A percentile compares a stretch with the other conserved stretches of the same genome.
phyloP scores from a whole-genome alignment of 1,284 basidiomycete genomes.

The Tylopilus orsonianus region DNA sequence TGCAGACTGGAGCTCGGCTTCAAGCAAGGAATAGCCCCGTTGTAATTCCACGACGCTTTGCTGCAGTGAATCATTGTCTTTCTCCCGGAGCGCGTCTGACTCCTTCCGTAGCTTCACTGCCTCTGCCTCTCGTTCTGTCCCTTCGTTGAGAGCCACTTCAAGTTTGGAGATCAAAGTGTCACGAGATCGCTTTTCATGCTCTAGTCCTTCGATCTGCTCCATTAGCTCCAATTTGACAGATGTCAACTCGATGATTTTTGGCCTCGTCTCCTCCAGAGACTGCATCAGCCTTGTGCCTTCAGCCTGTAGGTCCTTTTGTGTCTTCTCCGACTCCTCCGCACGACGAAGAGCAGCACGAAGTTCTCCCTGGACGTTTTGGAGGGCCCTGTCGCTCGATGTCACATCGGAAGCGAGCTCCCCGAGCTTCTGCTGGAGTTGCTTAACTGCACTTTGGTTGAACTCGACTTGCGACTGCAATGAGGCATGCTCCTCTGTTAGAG shows the following conservation, averaged over 20 bases:
- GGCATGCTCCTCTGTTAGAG: conserved; percentile 47
- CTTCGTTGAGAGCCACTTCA: conserved; percentile 55
- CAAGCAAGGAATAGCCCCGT: conserved; percentile 58
- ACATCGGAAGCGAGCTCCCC: conserved; percentile 54
- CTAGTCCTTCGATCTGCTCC: conserved; percentile 58
- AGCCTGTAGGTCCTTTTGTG: conserved; percentile 64
- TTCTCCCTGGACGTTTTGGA: conserved; percentile 62
- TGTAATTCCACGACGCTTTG: conserved; percentile 58
- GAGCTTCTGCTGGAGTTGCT: conserved; percentile 58
- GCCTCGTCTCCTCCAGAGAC: conserved; percentile 80
- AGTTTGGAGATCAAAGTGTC: conserved; percentile 61
- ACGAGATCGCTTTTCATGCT: conserved; percentile 51
- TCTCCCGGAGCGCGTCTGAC: conserved; percentile 44
- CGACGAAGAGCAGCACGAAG: conserved; percentile 59
- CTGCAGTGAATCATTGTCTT: conserved; percentile 48
- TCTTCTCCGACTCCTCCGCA: conserved; percentile 71
- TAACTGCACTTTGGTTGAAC: conserved; percentile 44
- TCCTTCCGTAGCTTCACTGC: conserved; percentile 45
- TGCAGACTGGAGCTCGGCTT: conserved; percentile 57
- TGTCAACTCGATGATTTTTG: conserved; percentile 78
- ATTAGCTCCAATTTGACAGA: conserved; percentile 64
- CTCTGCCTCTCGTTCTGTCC: conserved; percentile 48
- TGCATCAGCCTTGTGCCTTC: conserved; percentile 73
- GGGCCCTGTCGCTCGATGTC: conserved; percentile 49
- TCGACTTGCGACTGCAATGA: conserved; percentile 48